Percentiles rank a stretch among this genome's conserved stretches.
These are phyloP conservation scores for Trichoderma koningiopsis DNA, from an alignment of 2,329 filamentous ascomycete genomes.

Conservation along the genomic window DNA sequence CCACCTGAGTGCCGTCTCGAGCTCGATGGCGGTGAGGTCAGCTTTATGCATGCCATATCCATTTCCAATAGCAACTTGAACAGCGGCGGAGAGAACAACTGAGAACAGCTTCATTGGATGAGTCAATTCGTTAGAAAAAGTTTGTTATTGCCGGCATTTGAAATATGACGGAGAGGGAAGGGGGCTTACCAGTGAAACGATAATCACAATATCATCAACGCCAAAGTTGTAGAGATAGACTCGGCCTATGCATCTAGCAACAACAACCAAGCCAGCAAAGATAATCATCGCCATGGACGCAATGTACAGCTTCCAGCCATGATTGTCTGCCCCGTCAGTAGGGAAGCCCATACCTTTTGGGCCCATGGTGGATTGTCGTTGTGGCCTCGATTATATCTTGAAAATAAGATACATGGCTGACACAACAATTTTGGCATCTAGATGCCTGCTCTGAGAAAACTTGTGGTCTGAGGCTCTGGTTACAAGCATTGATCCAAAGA, in stretches of 20 bases:
- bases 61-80: conserved; percentile 37
- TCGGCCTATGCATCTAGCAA: conserved; percentile 40
- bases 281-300: conserved; percentile 40
- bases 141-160: not conserved
- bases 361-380: conserved; percentile 20
- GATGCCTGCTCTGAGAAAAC: not conserved
- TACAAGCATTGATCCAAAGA: not conserved
- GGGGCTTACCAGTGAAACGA: conserved; percentile 39
- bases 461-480: not conserved
- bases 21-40: conserved; percentile 37
- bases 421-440: not conserved
- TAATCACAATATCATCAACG: conserved; percentile 44
- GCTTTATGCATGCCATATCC: conserved; percentile 45
- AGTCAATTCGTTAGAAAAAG: not conserved
- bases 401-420: not conserved
- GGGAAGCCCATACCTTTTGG: conserved; percentile 33
- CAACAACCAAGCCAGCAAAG: conserved; percentile 40
- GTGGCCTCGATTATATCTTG: not conserved
- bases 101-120: not conserved
- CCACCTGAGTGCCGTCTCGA: conserved; percentile 35
- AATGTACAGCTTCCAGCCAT: conserved; percentile 42
- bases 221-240: conserved; percentile 39
- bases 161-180: not conserved
- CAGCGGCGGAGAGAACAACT: conserved; percentile 16
- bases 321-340: conserved; percentile 38